Evolutionary conservation across 163 green algal species (phyloP), one percentile per base, ranked within the genome.

Genomic region (Chlamydomonas reinhardtii): DNA sequence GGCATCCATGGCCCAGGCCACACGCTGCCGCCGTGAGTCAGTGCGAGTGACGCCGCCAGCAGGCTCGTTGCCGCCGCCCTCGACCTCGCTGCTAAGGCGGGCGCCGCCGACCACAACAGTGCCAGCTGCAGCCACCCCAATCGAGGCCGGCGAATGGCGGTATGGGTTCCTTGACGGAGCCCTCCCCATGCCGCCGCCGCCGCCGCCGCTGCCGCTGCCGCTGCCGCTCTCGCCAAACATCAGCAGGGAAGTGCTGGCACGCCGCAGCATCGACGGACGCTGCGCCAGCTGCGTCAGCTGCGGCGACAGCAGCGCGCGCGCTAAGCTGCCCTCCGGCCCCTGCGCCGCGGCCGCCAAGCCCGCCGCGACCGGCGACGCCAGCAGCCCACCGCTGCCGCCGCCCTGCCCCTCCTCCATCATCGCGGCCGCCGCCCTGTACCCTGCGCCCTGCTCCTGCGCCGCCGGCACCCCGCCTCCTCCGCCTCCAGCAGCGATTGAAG

Each of bases 401-500:
- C 48, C 48, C 11, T 17, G 12, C 12, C 48, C 48, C 32, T 9
- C 64, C 32, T 22, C 39, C 4, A 16, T 17, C 14, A 27, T 0
- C 15, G 8, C 22, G 11, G 65, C 39, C 61, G 4, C 31, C 12
- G 16, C 29, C 48, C 48, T 1, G 48, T 56, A 14, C 48, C 14
- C 35, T 14, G 24, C 71, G 15, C 1, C 22, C 4, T n/a, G n/a
- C n/a, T n/a, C 19, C 37, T 37, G 12, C 37, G 11, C 11, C 37
- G 22, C 19, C 37, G 37, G 24, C 37, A 32, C 9, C 65, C 71
- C 34, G 52, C 27, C 54, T 86, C 79, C 79, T 64, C n/a, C 14
- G 68, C 52, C 79, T 48, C 22, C 32, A 86, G 79, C 79, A 86
- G 69, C n/a, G 17, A 62, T 59, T 87, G 81, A 27, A 81, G 77